Conservation (phyloP, 2,329 filamentous ascomycete species). For the Diaporthe aspalathi region DNA sequence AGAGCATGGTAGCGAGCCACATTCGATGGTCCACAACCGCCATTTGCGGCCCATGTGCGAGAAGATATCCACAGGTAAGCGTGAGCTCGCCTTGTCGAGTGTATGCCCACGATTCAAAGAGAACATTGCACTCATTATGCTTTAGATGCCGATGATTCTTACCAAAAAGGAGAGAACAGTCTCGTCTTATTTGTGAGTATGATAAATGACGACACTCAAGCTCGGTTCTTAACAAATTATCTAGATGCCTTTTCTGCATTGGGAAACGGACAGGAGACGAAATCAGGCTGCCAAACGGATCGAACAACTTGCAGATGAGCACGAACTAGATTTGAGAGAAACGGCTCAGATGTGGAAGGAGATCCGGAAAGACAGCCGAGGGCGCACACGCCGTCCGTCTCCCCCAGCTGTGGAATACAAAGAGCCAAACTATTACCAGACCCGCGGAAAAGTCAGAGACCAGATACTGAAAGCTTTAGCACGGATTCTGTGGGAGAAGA, state of each 20-base stretch:
- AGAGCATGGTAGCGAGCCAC: constrained; percentile 44
- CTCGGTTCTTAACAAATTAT: too few relatives aligned
- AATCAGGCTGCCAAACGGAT: constrained; percentile 47
- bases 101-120: neutral
- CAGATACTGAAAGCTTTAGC: constrained; percentile 15
- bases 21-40: constrained; percentile 47
- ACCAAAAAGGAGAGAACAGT: constrained; percentile 35
- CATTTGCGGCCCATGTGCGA: constrained; percentile 52
- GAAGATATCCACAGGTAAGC: constrained; percentile 46
- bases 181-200: constrained; percentile 48
- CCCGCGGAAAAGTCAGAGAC: constrained; percentile 19
- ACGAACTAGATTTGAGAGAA: constrained; percentile 9
- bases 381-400: neutral
- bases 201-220: neutral
- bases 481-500: constrained; percentile 15
- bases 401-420: neutral
- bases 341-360: constrained; percentile 25
- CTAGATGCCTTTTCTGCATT: constrained; percentile 56
- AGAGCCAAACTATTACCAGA: constrained; percentile 29
- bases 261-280: constrained; percentile 52
- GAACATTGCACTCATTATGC: neutral
- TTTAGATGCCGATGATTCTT: neutral
- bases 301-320: constrained; percentile 38
- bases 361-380: neutral
- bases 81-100: neutral